phyloP scores from a whole-genome alignment of 2,329 filamentous ascomycete genomes.

The Sarocladiaceae sp. region DNA sequence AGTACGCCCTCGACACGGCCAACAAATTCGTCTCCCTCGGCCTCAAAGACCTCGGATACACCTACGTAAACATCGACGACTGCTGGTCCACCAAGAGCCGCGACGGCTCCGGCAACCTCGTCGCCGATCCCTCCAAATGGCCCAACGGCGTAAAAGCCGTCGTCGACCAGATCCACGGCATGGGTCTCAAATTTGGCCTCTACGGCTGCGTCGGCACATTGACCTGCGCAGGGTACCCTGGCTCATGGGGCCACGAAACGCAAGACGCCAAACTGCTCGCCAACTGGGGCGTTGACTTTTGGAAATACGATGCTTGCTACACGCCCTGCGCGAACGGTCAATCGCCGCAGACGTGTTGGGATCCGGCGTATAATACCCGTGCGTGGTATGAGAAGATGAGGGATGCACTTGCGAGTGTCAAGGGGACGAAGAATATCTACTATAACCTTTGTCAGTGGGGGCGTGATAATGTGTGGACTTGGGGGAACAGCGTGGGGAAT shows the following conservation, averaged over 20 bases:
- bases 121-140: constrained; percentile 46
- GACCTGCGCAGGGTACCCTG: constrained; percentile 15
- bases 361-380: constrained; percentile 7
- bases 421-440: constrained; percentile 34
- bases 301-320: constrained; percentile 15
- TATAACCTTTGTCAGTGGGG: constrained; percentile 50
- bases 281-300: constrained; percentile 15
- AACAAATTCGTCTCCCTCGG: constrained; percentile 27
- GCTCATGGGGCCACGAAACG: constrained; percentile 13
- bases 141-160: constrained; percentile 51
- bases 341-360: constrained; percentile 14
- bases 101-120: constrained; percentile 35
- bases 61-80: constrained; percentile 57
- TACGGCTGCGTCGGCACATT: constrained; percentile 51
- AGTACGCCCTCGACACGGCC: constrained; percentile 14
- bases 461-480: constrained; percentile 37
- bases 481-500: constrained; percentile 39
- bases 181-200: constrained; percentile 58
- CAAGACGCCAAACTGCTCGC: constrained; percentile 13
- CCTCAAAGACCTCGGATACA: constrained; percentile 47
- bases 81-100: constrained; percentile 46
- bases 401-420: constrained; percentile 34
- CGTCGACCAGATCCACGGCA: constrained; percentile 45
- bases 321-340: constrained; percentile 11
- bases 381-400: constrained; percentile 33